Evolutionary conservation across 2,329 filamentous ascomycete genomes (phyloP).

Genomic region (Colletotrichum nymphaeae): DNA sequence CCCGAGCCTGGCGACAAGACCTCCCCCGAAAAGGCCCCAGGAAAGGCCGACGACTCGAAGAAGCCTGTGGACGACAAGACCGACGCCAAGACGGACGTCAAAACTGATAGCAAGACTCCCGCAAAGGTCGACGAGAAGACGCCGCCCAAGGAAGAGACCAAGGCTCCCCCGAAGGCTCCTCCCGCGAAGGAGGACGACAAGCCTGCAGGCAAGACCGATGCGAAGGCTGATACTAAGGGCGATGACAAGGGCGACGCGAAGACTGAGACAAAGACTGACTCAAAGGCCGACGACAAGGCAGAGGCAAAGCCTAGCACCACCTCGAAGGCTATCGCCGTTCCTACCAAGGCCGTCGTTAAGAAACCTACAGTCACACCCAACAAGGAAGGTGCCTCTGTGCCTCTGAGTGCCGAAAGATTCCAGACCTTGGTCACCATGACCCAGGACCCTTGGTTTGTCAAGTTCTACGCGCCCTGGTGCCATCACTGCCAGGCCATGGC

Average conservation of each 20-base stretch:
- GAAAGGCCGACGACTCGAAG: conserved; percentile 42
- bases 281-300: conserved; percentile 40
- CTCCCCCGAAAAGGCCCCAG: conserved; percentile 45
- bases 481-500: conserved; percentile 94
- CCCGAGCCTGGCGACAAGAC: conserved; percentile 76
- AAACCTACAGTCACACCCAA: conserved; percentile 74
- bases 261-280: conserved; percentile 40
- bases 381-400: conserved; percentile 77
- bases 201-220: conserved; percentile 45
- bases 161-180: conserved; percentile 23
- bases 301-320: conserved; percentile 38
- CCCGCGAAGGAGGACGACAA: conserved; percentile 22
- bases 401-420: conserved; percentile 87
- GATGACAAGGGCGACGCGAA: conserved; percentile 36
- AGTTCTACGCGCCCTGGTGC: conserved; percentile 99
- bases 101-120: conserved; percentile 38
- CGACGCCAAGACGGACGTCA: conserved; percentile 33
- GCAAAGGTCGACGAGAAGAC: conserved; percentile 45
- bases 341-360: conserved; percentile 53
- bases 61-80: conserved; percentile 37
- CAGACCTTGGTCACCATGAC: conserved; percentile 86
- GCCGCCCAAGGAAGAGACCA: conserved; percentile 38
- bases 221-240: conserved; percentile 45
- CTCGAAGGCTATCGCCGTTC: conserved; percentile 39
- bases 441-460: conserved; percentile 96